phyloP scores from a whole-genome alignment of 495 filamentous ascomycete species.

The Xylaria nigripes region DNA sequence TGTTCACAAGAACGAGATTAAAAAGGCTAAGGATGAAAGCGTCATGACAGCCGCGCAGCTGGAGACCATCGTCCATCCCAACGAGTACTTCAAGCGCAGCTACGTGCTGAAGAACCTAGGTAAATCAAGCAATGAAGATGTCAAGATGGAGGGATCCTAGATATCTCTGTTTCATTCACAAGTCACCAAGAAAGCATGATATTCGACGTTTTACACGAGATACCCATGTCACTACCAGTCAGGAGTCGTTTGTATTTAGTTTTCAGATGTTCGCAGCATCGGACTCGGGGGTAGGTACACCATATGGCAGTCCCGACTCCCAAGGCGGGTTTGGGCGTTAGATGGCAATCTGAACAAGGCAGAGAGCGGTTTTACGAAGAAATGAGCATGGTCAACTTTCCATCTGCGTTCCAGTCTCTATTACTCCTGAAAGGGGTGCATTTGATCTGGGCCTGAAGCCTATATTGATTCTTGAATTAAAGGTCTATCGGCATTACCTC shows the following conservation, averaged over 20 bases:
- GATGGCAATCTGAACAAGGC: background rate
- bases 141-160: constrained; percentile 42
- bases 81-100: constrained; percentile 93
- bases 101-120: constrained; percentile 74
- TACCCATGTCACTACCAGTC: background rate
- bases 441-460: background rate
- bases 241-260: background rate
- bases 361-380: background rate
- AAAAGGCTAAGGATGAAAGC: constrained; percentile 75
- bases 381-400: background rate
- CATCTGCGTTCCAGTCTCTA: background rate
- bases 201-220: background rate
- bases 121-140: constrained; percentile 35
- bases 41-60: constrained; percentile 70
- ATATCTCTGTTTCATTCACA: background rate
- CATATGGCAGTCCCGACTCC: background rate
- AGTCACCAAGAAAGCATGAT: background rate
- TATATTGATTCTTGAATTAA: too few species aligned
- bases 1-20: constrained; percentile 76
- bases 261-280: background rate
- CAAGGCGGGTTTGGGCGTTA: background rate
- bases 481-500: too few species aligned
- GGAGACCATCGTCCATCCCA: constrained; percentile 95
- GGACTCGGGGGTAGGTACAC: background rate
- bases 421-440: background rate